Evolutionary conservation across 176 grass and related monocot species (phyloP), one percentile per base, ranked within the genome.

Genomic region (Panicum miliaceum): DNA sequence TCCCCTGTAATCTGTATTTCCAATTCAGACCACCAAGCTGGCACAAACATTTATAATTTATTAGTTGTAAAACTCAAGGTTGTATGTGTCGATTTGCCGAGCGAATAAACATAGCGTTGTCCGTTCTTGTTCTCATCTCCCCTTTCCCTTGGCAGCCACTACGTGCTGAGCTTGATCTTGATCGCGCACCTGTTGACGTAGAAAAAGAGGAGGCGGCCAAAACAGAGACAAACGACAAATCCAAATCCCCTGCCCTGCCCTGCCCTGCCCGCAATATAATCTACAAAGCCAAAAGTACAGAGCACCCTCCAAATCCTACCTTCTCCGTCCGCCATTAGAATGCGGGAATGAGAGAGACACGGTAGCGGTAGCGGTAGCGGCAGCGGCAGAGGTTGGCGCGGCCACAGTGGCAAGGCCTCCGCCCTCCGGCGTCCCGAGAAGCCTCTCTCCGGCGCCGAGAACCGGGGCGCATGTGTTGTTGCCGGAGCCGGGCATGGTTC

Each of bases 131-230:
- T 51, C 32, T 75, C 43, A 32, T 42, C 61, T 64, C 60, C 45
- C 22, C 16, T 40, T 76, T 64, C 25, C 34, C 34, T 32, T 62
- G 43, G 5, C 57, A 27, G 29, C 57, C 69, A 59, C 63, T 88
- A 73, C 82, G 77, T 72, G 84, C 18, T 61, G 82, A 81, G 51
- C 45, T 86, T 89, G 89, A 79, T 80, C 69, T 86, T 89, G 89
- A 79, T 84, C 69, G 52, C 14, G 42, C 83, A 74, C 65, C 71
- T 69, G 20, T 81, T 57, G 90, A 92, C 86, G 78, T 86, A 86
- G 73, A 86, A 86, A 92, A 83, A 83, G 83, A 79, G 78, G 86
- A 12, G 73, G 71, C 29, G 27, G 35, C 52, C 64, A 37, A 53
- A 64, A 82, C 22, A 82, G 65, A 77, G 64, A 56, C 26, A 82